These are phyloP conservation scores for Gymnopilus junonius DNA, from an alignment of 768 basidiomycete genomes.

Conservation along the genomic window DNA sequence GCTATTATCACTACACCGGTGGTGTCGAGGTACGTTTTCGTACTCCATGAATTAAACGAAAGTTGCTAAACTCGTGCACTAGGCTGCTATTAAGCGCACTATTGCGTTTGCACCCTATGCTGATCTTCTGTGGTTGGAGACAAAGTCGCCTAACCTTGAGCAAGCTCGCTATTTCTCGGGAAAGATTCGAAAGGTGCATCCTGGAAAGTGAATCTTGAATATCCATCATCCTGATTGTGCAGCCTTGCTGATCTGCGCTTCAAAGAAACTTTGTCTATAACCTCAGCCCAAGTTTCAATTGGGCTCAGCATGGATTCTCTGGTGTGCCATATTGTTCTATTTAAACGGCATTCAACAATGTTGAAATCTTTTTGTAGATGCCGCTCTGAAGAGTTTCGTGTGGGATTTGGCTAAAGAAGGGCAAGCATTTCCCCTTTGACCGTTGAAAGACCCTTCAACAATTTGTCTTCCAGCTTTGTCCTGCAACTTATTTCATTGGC, in stretches of 20 bases:
- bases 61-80: not conserved
- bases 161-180: conserved; percentile 81
- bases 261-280: conserved; percentile 89
- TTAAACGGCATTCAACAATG: not conserved
- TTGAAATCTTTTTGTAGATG: conserved; percentile 43
- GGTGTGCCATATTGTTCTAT: conserved; percentile 37
- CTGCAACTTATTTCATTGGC: conserved; percentile 89
- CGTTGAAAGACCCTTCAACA: conserved; percentile 6
- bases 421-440: conserved; percentile 35
- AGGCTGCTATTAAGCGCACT: conserved; percentile 82
- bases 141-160: conserved; percentile 82
- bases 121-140: conserved; percentile 93
- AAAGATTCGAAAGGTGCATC: conserved; percentile 70
- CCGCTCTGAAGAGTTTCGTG: conserved; percentile 80
- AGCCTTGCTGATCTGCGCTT: not conserved
- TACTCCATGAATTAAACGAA: conserved; percentile 1
- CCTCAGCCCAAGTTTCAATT: conserved; percentile 93
- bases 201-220: conserved; percentile 61
- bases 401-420: conserved; percentile 93
- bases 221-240: not conserved
- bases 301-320: conserved; percentile 82
- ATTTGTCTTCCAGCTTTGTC: conserved; percentile 65
- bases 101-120: conserved; percentile 84
- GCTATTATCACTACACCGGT: conserved; percentile 87
- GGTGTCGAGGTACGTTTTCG: conserved; percentile 61